Base-by-base conservation (phyloP, 2,329 filamentous ascomycete genomes). In the Colletotrichum musicola region DNA sequence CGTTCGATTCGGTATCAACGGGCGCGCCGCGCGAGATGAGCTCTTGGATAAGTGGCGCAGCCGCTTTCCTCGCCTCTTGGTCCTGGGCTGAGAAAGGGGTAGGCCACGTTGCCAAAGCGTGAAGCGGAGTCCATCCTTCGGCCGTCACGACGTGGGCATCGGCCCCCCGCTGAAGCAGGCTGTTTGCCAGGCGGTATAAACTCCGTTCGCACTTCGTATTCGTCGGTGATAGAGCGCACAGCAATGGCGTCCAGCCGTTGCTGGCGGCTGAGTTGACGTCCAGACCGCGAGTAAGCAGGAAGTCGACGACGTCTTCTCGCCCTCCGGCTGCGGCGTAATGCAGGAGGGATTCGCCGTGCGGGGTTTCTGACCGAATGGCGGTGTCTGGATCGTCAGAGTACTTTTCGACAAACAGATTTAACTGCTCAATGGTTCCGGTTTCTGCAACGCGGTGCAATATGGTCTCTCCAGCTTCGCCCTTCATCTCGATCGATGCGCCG, bases 181-280 rank as follows among this genome's bases (percentile, higher is more conserved):
- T 51, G 18, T 58, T 53, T 40, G 30, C 47, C 30, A 68, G 47
- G 54, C 63, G 54, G 22, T 62, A 49, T 14, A 40, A 40, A 44
- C 6, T 59, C 57, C 54, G 42, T 10, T 4, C 47, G 54, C 47
- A 54, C 64, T 70, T 62, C 13, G 22, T 16, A 22, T 38, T 40
- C 16, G 63, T 53, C 27, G 63, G 68, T 51, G 68, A 62, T 44
- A 70, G 54, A 20, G 64, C 59, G 64, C 64, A 70, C 2, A 70
- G 59, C n/a, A 68, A 38, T 35, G 64, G 64, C 57, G 64, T 70
- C 54, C 59, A 64, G 30, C 68, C 58, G 49, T 55, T 56, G 16
- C 47, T 47, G 59, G 54, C 68, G 22, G 55, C 54, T 27, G 22
- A 16, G 18, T 61, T 56, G 35, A 68, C 59, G 38, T 70, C 55